Evolutionary conservation across 345 rosid genomes (phyloP), one percentile per base, ranked within the genome.

Genomic region (Aquilaria malaccensis): DNA sequence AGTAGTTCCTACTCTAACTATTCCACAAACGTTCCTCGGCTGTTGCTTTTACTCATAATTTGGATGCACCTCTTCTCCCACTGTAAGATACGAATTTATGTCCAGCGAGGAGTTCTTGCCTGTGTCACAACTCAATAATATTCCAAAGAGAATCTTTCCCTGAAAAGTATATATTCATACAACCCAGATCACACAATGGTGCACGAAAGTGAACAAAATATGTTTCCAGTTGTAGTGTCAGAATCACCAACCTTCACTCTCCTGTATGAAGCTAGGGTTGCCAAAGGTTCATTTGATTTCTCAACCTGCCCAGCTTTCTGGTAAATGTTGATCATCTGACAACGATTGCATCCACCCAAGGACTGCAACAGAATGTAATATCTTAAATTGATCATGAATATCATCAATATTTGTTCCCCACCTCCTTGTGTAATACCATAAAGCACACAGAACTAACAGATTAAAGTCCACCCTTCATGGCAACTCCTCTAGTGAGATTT

Each of bases 91-190:
- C 10, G 78, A 64, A 68, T 78, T 61, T 14, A 63, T 33, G 9
- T 72, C 67, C 32, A 33, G 67, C 62, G 49, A 70, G 4, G 11
- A 29, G 51, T 67, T 64, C 11, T 62, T 58, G 5, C 50, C 52
- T 11, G 30, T 7, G 32, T 84, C 76, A 9, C 67, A 54, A 71
- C 76, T 79, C 67, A 90, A 74, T 66, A 93, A 73, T 71, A 86
- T 74, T 31, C 98, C 97, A 33, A 93, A 93, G 59, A 93, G 71
- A 51, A 93, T 89, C 80, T 84, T 93, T 32, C 98, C 97, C 98
- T 93, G 95, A 49, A 56, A 63, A 70, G 45, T 30, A 14, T 48
- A 63, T 15, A 64, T 11, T 13, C 43, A 37, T 1, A 37, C 30
- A 30, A 15, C 13, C 7, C 55, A 14, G 53, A 30, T 55, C 4